phyloP scores from a whole-genome alignment of 2,329 filamentous ascomycete genomes.

The Aspergillus texensis region DNA sequence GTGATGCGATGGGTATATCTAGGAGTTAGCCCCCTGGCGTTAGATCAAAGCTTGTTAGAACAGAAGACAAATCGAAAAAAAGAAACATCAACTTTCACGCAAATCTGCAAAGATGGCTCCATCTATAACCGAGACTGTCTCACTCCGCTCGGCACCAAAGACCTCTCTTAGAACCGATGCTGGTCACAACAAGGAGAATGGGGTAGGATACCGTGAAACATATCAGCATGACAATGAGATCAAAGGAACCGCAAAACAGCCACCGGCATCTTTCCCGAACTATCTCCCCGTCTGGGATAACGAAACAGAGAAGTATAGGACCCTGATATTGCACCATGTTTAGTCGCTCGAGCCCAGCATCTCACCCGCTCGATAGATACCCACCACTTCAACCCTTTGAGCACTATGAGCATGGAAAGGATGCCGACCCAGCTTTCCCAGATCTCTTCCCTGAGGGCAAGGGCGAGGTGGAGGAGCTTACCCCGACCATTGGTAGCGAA shows the following conservation, averaged over 20 bases:
- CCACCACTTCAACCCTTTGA: slow-evolving; percentile 69
- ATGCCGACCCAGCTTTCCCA: slow-evolving; percentile 69
- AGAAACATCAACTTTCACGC: not conserved
- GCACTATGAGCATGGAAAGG: slow-evolving; percentile 74
- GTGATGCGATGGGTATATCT: slow-evolving; percentile 13
- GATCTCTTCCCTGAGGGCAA: slow-evolving; percentile 62
- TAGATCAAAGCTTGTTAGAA: not conserved
- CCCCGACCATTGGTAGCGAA: slow-evolving; percentile 74
- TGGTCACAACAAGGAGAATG: slow-evolving; percentile 41
- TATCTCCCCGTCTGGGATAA: slow-evolving; percentile 74
- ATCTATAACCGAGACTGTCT: slow-evolving; percentile 33
- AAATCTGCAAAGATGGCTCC: slow-evolving; percentile 35
- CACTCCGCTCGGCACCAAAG: slow-evolving; percentile 30
- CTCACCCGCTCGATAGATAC: slow-evolving; percentile 42
- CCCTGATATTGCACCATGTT: not conserved
- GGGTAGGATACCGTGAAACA: slow-evolving; percentile 33
- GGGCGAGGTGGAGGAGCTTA: slow-evolving; percentile 61
- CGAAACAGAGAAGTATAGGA: slow-evolving; percentile 45
- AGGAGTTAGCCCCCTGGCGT: not conserved
- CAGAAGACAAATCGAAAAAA: not conserved
- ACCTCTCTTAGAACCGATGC: slow-evolving; percentile 31
- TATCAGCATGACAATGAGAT: slow-evolving; percentile 55
- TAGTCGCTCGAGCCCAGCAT: not conserved
- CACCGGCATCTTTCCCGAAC: slow-evolving; percentile 66
- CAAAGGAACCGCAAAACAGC: slow-evolving; percentile 56